Evolutionary conservation across 2,329 filamentous ascomycete genomes (phyloP), one percentile per base, ranked within the genome.

Genomic region (Pleomassaria siparia): DNA sequence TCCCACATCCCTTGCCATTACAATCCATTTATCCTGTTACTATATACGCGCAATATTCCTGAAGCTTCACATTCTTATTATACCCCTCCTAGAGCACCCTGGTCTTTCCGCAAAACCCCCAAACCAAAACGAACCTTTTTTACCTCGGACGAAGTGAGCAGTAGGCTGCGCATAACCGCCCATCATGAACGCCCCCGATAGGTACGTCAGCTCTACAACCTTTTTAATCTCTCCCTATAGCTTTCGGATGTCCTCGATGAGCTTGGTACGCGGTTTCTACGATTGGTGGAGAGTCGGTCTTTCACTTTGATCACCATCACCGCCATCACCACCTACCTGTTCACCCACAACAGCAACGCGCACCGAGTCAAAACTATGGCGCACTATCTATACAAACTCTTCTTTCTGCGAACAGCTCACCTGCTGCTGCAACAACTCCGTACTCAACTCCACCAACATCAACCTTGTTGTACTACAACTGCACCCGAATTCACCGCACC

Each of bases 151-250:
- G 33, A 11, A 22, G n/a, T 33, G 22, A 32, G 15, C 11, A 25
- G 21, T 20, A 40, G n/a, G 24, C 13, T 18, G 37, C 9, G 24
- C n/a, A 37, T n/a, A n/a, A n/a, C n/a, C n/a, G 35, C 24, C 26
- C 57, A 66, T 24, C 3, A 71, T 71, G 67, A 71, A 71, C 64
- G 67, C 67, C 33, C 67, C 67, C 39, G 67, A 71, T 46, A 64
- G 67, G 67, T 70, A 65, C 16, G 66, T 56, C 35, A 12, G 16
- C 21, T 22, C 40, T 41, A 29, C 28, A 37, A n/a, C n/a, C n/a
- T 10, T 24, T 40, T 32, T 30, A 40, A 9, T 24, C 29, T 20
- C 37, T 44, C n/a, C 45, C 35, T 33, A 18, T 41, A 41, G 16
- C 15, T 30, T 18, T 40, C 10, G 18, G 43, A 35, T 24, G 18